phyloP scores from a whole-genome alignment of 2,329 filamentous ascomycete species.

The Fusarium foetens region DNA sequence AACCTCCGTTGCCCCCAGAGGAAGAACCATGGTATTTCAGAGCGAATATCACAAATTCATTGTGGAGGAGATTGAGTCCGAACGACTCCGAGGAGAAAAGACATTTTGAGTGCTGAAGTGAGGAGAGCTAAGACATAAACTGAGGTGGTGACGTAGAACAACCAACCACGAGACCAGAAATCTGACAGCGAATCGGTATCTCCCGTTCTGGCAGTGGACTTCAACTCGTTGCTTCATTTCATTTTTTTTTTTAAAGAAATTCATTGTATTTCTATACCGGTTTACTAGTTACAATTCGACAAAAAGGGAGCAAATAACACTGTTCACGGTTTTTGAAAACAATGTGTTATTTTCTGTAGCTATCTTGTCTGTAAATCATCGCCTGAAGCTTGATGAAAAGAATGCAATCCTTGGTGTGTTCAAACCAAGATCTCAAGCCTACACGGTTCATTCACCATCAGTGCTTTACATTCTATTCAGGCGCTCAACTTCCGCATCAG shows the following conservation, averaged over 20 bases:
- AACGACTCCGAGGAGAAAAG: background rate
- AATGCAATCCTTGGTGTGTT: too few species aligned
- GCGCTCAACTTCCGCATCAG: background rate
- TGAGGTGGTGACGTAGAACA: background rate
- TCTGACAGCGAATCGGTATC: background rate
- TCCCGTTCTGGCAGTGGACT: too few species aligned
- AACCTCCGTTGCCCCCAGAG: background rate
- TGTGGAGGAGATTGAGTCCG: background rate
- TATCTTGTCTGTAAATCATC: background rate
- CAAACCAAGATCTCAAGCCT: too few species aligned
- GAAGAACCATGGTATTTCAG: background rate
- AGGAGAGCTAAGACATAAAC: conserved; percentile 4
- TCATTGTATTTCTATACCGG: background rate
- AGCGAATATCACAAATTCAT: accelerated
- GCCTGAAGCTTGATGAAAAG: too few species aligned
- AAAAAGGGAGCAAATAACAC: background rate
- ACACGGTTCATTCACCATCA: accelerated
- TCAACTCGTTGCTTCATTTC: background rate
- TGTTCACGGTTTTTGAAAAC: background rate
- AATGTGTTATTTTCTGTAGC: too few species aligned
- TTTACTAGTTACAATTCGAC: background rate
- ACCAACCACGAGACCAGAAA: background rate
- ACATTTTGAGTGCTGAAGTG: background rate
- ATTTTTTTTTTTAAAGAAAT: background rate
- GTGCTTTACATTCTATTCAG: background rate